Percentiles rank a stretch among this genome's conserved stretches.
Conservation (phyloP, 225 moss, liverwort and hornwort genomes). For the Sphagnum tenellum region DNA sequence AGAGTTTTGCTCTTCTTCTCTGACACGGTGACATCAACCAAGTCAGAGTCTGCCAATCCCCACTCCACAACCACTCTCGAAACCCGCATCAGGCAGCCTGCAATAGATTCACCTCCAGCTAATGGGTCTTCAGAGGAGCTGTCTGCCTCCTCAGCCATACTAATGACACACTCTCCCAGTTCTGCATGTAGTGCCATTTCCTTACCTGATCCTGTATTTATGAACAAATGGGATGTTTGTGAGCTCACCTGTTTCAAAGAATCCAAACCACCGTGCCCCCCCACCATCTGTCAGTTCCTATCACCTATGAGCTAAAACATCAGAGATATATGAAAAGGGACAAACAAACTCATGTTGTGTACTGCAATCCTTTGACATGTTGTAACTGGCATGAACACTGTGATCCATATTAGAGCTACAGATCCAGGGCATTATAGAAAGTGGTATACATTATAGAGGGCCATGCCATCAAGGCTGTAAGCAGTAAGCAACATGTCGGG, state of each 20-base stretch:
- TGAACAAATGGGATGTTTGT: slow-evolving; percentile 73
- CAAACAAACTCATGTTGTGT: too few species aligned
- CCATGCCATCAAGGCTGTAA: slow-evolving; percentile 58
- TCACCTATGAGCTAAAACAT: too few species aligned
- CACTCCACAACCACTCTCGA: slow-evolving; percentile 93
- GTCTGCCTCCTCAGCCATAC: slow-evolving; percentile 66
- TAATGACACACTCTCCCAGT: slow-evolving; percentile 68
- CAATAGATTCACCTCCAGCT: slow-evolving; percentile 42
- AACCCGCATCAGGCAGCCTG: slow-evolving; percentile 63
- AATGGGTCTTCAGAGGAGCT: slow-evolving; percentile 21
- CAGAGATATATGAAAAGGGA: too few species aligned
- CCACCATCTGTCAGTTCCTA: too few species aligned
- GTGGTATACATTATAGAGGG: slow-evolving; percentile 41
- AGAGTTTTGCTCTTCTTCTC: slow-evolving; percentile 56
- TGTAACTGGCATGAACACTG: too few species aligned
- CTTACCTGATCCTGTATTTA: slow-evolving; percentile 69
- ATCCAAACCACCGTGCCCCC: slow-evolving; percentile 5
- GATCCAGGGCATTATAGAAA: too few species aligned
- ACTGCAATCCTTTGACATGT: too few species aligned
- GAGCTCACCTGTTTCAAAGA: slow-evolving; percentile 38
- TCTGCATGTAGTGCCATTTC: slow-evolving; percentile 64
- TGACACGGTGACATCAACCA: slow-evolving; percentile 34
- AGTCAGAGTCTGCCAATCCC: slow-evolving; percentile 54
- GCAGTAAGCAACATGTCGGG: slow-evolving; percentile 69
- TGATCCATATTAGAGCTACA: too few species aligned